Evolutionary conservation across 768 basidiomycete species (phyloP).

Genomic region (Imleria badia): DNA sequence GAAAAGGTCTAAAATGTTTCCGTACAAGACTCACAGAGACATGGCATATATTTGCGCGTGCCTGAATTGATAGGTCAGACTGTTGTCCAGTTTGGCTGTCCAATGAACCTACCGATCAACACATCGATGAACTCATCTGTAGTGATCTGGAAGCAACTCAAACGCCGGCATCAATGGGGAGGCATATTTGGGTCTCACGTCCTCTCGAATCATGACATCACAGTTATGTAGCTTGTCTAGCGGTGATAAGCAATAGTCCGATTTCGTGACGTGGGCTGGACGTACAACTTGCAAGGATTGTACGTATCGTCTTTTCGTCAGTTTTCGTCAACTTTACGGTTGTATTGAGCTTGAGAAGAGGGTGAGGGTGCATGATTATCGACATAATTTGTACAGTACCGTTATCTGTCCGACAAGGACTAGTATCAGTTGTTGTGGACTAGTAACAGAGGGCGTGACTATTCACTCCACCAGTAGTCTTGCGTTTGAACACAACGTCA

Average conservation of each 20-base stretch:
- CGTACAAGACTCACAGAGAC: constrained; percentile 62
- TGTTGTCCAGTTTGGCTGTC: background rate
- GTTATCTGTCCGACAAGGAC: constrained; percentile 56
- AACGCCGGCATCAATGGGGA: constrained; percentile 2
- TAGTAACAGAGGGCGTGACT: background rate
- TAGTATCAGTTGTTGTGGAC: background rate
- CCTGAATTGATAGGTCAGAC: constrained; percentile 42
- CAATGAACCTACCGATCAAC: constrained; percentile 65
- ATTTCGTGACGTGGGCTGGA: constrained; percentile 7
- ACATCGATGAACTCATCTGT: constrained; percentile 98
- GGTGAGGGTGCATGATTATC: background rate
- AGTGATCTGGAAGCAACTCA: constrained; percentile 62
- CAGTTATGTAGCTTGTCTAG: constrained; percentile 89
- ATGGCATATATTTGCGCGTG: constrained; percentile 93
- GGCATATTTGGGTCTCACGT: constrained; percentile 48
- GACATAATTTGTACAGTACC: constrained; percentile 31
- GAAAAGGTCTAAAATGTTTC: background rate
- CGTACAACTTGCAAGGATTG: constrained; percentile 86
- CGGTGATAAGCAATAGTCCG: constrained; percentile 5
- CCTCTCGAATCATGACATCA: constrained; percentile 98
- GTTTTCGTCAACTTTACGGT: constrained; percentile 95
- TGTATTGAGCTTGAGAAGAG: constrained; percentile 60
- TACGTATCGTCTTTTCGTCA: constrained; percentile 92
- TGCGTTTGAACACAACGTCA: constrained; percentile 93
- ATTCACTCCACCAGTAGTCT: constrained; percentile 87